Base-by-base conservation (phyloP, 2,329 filamentous ascomycete genomes). In the Epichloe amarillans region DNA sequence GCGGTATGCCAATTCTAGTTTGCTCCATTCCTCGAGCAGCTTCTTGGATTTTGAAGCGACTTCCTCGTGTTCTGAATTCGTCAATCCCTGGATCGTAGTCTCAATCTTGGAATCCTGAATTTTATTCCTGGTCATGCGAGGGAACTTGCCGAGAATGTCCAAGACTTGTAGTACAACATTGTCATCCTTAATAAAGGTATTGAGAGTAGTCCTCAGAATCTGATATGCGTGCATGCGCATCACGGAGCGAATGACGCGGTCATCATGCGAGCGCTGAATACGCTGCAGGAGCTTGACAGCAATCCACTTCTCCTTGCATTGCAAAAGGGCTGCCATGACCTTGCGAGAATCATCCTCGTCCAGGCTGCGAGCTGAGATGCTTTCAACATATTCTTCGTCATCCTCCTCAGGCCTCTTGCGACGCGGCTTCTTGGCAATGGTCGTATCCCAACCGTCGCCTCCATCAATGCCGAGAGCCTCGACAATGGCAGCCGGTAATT, bases 301-400 rank as follows among this genome's bases (percentile, higher is more conserved):
- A 66, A 98, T 96, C 93, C 93, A 98, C 69, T 96, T 96, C 74
- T 98, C 93, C 69, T 95, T 95, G 75, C 88, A 95, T 66, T 96
- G 91, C 82, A 95, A 90, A 53, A 98, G 80, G 49, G 89, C 85
- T 23, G 91, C 90, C 88, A 96, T 95, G 66, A 96, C 88, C 69
- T 94, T 95, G 61, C 85, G 88, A 54, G 94, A 88, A 55, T 86
- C 88, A 53, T 84, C 80, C 61, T 93, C 87, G 57, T 88, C 83
- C 53, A 96, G 77, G 46, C 79, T 82, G 61, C 83, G 86, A 48
- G 86, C 83, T 65, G 91, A 80, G 54, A 94, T 77, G 65, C 88
- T 90, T 67, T 89, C 93, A 66, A 96, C 84, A 63, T 97, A 97
- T 62, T 96, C 91, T 64, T 95, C 91, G 60, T 96, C 91, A 56